Percentiles rank a stretch among this genome's conserved stretches.
These are phyloP conservation scores for Pterocarpus santalinus DNA, from an alignment of 306 rosid species.

Conservation along the genomic window DNA sequence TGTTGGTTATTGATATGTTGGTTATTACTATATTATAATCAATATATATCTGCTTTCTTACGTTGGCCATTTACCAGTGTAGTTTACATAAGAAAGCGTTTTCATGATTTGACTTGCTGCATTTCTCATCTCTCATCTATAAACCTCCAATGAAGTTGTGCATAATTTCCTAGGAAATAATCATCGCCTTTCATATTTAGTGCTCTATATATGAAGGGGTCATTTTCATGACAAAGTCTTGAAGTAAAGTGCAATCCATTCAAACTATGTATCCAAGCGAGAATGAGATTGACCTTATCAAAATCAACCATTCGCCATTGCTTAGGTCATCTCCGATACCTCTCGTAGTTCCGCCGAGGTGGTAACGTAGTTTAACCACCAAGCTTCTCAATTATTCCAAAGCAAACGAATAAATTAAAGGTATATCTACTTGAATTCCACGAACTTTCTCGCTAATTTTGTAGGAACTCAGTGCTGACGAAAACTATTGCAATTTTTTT, in stretches of 20 bases:
- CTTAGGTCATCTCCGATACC: constrained; percentile 41
- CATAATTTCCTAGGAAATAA: constrained; percentile 40
- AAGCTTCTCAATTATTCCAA: constrained; percentile 31
- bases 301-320: constrained; percentile 43
- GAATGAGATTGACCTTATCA: constrained; percentile 45
- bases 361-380: constrained; percentile 24
- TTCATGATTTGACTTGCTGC: constrained; percentile 28
- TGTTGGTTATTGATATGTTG: constrained; percentile 19
- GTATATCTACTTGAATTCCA: constrained; percentile 31
- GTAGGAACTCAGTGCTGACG: constrained; percentile 39
- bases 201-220: background rate
- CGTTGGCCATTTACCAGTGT: background rate
- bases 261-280: background rate
- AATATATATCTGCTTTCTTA: background rate
- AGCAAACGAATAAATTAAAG: constrained; percentile 10
- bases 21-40: background rate
- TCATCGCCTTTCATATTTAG: background rate
- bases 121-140: background rate
- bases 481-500: constrained; percentile 9
- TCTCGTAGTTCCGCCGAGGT: background rate
- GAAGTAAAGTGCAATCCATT: constrained; percentile 45
- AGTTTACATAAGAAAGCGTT: background rate
- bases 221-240: constrained; percentile 44
- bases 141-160: constrained; percentile 1
- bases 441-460: constrained; percentile 20